Conservation (phyloP, 768 basidiomycete genomes). For the Galerina sulciceps region DNA sequence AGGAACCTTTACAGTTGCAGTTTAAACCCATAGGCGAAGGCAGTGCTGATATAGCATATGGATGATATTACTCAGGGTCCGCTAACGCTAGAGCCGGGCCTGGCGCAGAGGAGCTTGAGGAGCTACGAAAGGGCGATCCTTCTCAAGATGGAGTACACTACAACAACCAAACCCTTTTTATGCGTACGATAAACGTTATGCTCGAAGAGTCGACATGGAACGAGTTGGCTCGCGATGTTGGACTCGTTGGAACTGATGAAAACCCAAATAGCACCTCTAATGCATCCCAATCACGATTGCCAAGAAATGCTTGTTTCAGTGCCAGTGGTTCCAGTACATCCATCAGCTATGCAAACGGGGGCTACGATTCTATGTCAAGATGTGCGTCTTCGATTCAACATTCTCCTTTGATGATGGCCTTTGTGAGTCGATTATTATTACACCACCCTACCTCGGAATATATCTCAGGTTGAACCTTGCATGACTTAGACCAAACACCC, state of each 20-base stretch:
- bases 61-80: slow-evolving; percentile 3
- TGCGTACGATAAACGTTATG: slow-evolving; percentile 4
- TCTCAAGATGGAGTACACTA: not conserved
- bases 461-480: no score
- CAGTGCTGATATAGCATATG: not conserved
- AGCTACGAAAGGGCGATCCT: not conserved
- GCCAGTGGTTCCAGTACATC: no score
- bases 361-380: no score
- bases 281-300: not conserved
- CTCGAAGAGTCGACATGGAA: not conserved
- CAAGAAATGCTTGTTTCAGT: not conserved
- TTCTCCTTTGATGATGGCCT: no score
- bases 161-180: slow-evolving; percentile 9
- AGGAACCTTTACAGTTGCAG: not conserved
- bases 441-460: no score
- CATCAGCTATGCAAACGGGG: no score
- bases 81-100: slow-evolving; percentile 1
- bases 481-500: not conserved
- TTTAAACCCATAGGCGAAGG: not conserved
- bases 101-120: not conserved
- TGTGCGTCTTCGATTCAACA: no score
- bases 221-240: not conserved
- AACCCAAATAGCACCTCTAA: not conserved
- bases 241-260: not conserved
- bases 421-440: not conserved